phyloP scores from a whole-genome alignment of 2,329 filamentous ascomycete genomes.

The Beauveria sp. region DNA sequence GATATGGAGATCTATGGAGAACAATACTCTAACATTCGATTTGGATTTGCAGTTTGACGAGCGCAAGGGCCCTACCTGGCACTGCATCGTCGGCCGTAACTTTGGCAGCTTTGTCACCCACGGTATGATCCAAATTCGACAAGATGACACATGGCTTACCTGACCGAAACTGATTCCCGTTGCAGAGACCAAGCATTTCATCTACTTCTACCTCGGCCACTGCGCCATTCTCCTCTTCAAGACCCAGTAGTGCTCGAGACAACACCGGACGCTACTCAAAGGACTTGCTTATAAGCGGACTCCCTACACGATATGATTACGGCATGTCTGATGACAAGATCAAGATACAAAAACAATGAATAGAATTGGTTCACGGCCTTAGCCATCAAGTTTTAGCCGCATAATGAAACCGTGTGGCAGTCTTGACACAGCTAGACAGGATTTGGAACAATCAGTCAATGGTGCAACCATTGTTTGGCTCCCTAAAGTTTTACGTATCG shows the following conservation, averaged over 20 bases:
- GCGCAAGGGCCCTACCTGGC: slow-evolving; percentile 96
- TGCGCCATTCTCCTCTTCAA: slow-evolving; percentile 98
- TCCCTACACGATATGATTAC: not conserved
- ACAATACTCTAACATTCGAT: not conserved
- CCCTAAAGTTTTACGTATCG: not conserved
- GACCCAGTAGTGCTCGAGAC: slow-evolving; percentile 63
- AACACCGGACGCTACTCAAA: not conserved
- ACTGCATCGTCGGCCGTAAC: slow-evolving; percentile 97
- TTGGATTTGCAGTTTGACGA: slow-evolving; percentile 70
- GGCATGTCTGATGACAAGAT: not conserved
- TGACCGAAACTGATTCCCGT: not conserved
- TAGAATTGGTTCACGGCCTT: not conserved
- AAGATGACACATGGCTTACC: not conserved
- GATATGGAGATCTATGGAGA: too few species aligned
- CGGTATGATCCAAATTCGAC: slow-evolving; percentile 46
- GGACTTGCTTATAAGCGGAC: not conserved
- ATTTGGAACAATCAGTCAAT: not conserved
- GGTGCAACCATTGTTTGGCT: not conserved
- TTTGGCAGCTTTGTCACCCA: slow-evolving; percentile 99
- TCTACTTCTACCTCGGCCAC: slow-evolving; percentile 99
- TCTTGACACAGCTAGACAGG: not conserved
- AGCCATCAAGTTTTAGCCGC: not conserved
- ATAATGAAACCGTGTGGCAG: not conserved
- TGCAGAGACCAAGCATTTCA: slow-evolving; percentile 97
- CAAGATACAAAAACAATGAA: slow-evolving; percentile 6